Conservation (phyloP, 768 basidiomycete species). For the Mycena latifolia region DNA sequence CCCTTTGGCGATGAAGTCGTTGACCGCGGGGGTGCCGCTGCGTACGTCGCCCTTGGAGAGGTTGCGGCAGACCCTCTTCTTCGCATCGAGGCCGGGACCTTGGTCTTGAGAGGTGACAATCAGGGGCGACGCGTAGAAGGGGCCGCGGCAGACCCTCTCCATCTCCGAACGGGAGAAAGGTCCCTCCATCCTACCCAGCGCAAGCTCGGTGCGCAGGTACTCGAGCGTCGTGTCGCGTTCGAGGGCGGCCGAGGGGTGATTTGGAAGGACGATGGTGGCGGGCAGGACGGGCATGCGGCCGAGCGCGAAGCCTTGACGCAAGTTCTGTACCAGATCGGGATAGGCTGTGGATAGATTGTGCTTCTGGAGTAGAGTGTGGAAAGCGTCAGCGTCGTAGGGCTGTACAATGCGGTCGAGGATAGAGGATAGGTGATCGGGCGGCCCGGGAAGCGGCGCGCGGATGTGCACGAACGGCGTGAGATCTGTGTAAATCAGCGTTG, state of each 20-base stretch:
- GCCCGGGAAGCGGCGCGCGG: not conserved
- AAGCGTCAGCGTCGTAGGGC: slow-evolving; percentile 46
- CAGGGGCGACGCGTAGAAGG: slow-evolving; percentile 42
- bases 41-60: slow-evolving; percentile 31
- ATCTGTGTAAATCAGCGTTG: not conserved
- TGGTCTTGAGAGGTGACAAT: slow-evolving; percentile 30
- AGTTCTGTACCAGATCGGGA: slow-evolving; percentile 43
- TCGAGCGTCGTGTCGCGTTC: slow-evolving; percentile 19
- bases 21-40: slow-evolving; percentile 26
- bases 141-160: slow-evolving; percentile 38
- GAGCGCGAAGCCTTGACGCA: slow-evolving; percentile 47
- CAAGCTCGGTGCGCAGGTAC: slow-evolving; percentile 31
- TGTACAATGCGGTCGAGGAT: slow-evolving; percentile 41
- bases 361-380: slow-evolving; percentile 38
- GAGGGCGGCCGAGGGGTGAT: slow-evolving; percentile 24
- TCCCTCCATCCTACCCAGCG: slow-evolving; percentile 19
- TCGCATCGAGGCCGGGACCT: slow-evolving; percentile 26
- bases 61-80: slow-evolving; percentile 36
- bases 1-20: slow-evolving; percentile 31
- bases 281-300: slow-evolving; percentile 41
- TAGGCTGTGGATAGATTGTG: slow-evolving; percentile 41
- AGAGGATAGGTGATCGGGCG: not conserved
- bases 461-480: not conserved
- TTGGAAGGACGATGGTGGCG: slow-evolving; percentile 16
- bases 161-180: slow-evolving; percentile 28